Evolutionary conservation across 305 asterid species (phyloP).

Genomic region (Rubia peregrina): DNA sequence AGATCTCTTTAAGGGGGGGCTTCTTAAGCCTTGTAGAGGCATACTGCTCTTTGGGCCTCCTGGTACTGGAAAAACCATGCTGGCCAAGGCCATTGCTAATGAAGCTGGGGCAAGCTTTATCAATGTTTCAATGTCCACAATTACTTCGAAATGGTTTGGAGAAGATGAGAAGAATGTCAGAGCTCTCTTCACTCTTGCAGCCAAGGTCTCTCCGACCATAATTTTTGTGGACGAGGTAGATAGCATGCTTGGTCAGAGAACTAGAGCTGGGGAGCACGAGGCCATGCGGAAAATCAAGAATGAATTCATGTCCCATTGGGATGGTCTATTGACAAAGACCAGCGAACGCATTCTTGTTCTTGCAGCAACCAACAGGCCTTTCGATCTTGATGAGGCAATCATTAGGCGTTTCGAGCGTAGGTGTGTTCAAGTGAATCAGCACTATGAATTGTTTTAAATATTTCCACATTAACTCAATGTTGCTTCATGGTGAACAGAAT

Average conservation of each 20-base stretch:
- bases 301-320: constrained; percentile 96
- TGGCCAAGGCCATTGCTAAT: constrained; percentile 93
- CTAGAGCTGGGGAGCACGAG: constrained; percentile 93
- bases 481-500: constrained; percentile 44
- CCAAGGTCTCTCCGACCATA: constrained; percentile 91
- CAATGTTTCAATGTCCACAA: constrained; percentile 95
- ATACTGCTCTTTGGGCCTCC: constrained; percentile 97
- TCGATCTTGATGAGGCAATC: constrained; percentile 96
- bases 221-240: constrained; percentile 97
- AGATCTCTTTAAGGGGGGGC: constrained; percentile 92
- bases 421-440: constrained; percentile 24
- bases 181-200: constrained; percentile 94
- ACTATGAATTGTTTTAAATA: not conserved
- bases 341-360: constrained; percentile 95
- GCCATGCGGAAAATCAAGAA: constrained; percentile 95
- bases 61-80: constrained; percentile 97
- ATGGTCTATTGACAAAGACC: constrained; percentile 77
- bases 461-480: constrained; percentile 17
- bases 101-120: constrained; percentile 99
- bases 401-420: constrained; percentile 97
- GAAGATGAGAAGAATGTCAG: constrained; percentile 96
- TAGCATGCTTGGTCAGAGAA: constrained; percentile 97
- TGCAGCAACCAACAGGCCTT: constrained; percentile 95
- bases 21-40: constrained; percentile 95
- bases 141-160: constrained; percentile 98